These are phyloP conservation scores for Lepidium campestre DNA, from an alignment of 441 rosid species.

Conservation along the genomic window DNA sequence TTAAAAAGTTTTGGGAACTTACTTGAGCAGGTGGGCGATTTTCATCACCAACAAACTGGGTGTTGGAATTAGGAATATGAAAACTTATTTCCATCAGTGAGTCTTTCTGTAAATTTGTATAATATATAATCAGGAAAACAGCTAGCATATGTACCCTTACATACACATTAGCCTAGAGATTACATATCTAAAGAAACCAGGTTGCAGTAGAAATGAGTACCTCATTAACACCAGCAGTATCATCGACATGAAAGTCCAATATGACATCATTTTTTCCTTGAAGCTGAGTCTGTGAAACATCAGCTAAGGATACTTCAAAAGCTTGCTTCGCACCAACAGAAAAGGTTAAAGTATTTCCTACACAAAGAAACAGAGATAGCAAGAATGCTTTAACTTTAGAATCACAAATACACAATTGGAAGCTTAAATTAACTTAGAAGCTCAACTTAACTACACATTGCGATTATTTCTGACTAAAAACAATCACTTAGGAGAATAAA, in stretches of 20 bases:
- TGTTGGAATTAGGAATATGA: conserved; percentile 81
- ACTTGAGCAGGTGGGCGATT: conserved; percentile 84
- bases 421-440: background rate
- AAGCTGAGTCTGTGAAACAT: conserved; percentile 86
- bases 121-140: background rate
- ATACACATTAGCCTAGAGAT: background rate
- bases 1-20: conserved; percentile 13
- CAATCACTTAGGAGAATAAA: background rate
- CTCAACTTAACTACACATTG: background rate
- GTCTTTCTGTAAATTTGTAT: conserved; percentile 59
- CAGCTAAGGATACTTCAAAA: conserved; percentile 86
- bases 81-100: conserved; percentile 95
- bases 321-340: conserved; percentile 88
- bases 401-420: background rate
- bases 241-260: conserved; percentile 96
- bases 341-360: conserved; percentile 83
- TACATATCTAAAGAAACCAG: background rate
- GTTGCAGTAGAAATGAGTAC: conserved; percentile 29
- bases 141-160: background rate
- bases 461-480: background rate
- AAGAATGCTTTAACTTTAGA: background rate
- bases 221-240: conserved; percentile 96
- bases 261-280: conserved; percentile 91
- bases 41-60: conserved; percentile 93
- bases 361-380: conserved; percentile 5